Evolutionary conservation across 108 stramenopile genomes (phyloP).

Genomic region (Cyclotella sp.): DNA sequence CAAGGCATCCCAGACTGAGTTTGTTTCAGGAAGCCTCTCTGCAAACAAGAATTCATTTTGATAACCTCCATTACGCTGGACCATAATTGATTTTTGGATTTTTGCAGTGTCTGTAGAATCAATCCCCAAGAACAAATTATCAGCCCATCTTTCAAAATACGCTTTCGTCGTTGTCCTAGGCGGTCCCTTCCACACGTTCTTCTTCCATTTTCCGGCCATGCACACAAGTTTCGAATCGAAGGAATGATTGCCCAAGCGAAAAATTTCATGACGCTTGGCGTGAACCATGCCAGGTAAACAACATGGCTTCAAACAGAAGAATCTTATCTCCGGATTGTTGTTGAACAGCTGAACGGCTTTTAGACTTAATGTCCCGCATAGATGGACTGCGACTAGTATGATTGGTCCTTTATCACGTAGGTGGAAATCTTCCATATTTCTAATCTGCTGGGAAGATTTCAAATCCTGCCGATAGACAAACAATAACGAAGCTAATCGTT

Average conservation of each 20-base stretch:
- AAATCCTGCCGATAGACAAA: constrained; percentile 36
- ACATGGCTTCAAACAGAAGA: constrained; percentile 70
- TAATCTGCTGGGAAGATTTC: constrained; percentile 42
- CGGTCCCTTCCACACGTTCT: constrained; percentile 65
- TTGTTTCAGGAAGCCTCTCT: constrained; percentile 50
- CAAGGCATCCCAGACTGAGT: constrained; percentile 36
- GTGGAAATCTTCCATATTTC: constrained; percentile 34
- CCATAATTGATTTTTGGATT: constrained; percentile 29
- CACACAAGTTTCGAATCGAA: constrained; percentile 66
- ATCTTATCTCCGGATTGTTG: constrained; percentile 41
- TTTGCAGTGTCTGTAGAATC: constrained; percentile 28
- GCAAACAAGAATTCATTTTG: constrained; percentile 73
- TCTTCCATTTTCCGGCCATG: constrained; percentile 57
- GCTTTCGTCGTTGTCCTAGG: constrained; percentile 39
- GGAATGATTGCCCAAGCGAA: constrained; percentile 52
- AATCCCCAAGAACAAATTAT: constrained; percentile 55
- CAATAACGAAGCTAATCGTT: neutral
- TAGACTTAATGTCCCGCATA: constrained; percentile 68
- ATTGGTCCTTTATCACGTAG: constrained; percentile 47
- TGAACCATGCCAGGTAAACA: constrained; percentile 72
- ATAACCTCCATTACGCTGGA: constrained; percentile 53
- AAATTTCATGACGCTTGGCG: constrained; percentile 60
- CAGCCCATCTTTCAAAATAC: constrained; percentile 58
- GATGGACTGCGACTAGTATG: constrained; percentile 64
- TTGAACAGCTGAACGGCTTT: constrained; percentile 72